These are phyloP conservation scores for Nannizzia gypsea DNA, from an alignment of 2,329 filamentous ascomycete genomes.

Conservation along the genomic window DNA sequence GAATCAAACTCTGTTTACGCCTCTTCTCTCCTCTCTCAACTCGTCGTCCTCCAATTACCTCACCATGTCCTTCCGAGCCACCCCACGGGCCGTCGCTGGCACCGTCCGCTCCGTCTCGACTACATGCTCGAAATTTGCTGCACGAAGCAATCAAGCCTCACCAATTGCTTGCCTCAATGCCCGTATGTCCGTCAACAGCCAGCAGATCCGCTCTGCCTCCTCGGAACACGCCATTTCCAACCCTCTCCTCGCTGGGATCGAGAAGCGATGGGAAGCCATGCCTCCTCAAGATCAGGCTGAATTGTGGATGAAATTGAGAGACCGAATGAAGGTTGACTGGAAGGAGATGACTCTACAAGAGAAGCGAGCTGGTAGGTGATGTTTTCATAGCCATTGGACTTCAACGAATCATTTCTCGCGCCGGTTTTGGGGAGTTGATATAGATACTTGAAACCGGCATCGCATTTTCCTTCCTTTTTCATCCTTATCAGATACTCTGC, in stretches of 20 bases:
- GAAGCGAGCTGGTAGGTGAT: slow-evolving; percentile 92
- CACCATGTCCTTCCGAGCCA: slow-evolving; percentile 38
- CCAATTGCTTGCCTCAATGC: slow-evolving; percentile 24
- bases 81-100: slow-evolving; percentile 35
- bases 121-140: not conserved
- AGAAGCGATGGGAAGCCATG: slow-evolving; percentile 98
- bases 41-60: not conserved
- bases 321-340: slow-evolving; percentile 99
- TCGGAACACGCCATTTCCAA: slow-evolving; percentile 92
- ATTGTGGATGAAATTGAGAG: slow-evolving; percentile 94
- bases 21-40: slow-evolving; percentile 18
- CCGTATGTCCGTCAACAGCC: slow-evolving; percentile 23
- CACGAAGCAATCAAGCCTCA: slow-evolving; percentile 1
- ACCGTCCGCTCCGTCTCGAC: slow-evolving; percentile 21
- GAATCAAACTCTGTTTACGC: slow-evolving; percentile 14
- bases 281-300: slow-evolving; percentile 98
- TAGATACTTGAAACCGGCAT: not conserved
- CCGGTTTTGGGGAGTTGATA: not conserved
- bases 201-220: slow-evolving; percentile 40
- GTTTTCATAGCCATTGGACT: not conserved
- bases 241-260: slow-evolving; percentile 92
- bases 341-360: slow-evolving; percentile 86
- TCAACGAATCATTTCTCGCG: not conserved
- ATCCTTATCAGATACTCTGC: not conserved
- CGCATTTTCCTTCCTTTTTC: no score